These are phyloP conservation scores for Phytophthora syringae DNA, from an alignment of 352 stramenopile species.

Conservation along the genomic window DNA sequence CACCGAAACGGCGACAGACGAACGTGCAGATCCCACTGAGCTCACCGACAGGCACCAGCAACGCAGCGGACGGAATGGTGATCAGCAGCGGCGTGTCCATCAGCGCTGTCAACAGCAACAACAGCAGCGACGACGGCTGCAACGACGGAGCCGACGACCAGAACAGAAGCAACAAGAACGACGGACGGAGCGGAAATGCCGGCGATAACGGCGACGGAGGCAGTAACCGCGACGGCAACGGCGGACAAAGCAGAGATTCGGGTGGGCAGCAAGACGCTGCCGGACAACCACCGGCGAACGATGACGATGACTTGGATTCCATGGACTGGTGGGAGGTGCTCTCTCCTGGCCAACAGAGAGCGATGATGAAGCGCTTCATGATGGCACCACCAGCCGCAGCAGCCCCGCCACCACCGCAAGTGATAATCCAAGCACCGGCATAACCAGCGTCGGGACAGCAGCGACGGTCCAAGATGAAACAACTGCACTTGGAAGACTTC, in stretches of 20 bases:
- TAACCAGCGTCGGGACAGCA: not conserved
- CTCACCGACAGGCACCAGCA: not conserved
- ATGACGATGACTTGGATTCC: not conserved
- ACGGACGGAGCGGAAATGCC: not conserved
- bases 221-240: no score
- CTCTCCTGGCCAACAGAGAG: not conserved
- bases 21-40: not conserved
- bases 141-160: not conserved
- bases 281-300: not conserved
- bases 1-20: no score
- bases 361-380: not conserved
- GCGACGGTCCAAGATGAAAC: not conserved
- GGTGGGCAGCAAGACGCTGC: no score
- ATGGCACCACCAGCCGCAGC: not conserved
- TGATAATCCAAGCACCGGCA: no score
- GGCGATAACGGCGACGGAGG: not conserved
- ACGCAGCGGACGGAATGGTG: not conserved
- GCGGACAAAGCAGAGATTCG: no score
- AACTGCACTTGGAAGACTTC: not conserved
- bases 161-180: not conserved
- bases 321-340: slow-evolving; percentile 9
- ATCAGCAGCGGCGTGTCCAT: not conserved
- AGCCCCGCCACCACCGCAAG: no score
- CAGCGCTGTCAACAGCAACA: not conserved
- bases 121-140: not conserved